These are phyloP conservation scores for Pestalotiopsis sp. DNA, from an alignment of 2,329 filamentous ascomycete species.

Conservation along the genomic window DNA sequence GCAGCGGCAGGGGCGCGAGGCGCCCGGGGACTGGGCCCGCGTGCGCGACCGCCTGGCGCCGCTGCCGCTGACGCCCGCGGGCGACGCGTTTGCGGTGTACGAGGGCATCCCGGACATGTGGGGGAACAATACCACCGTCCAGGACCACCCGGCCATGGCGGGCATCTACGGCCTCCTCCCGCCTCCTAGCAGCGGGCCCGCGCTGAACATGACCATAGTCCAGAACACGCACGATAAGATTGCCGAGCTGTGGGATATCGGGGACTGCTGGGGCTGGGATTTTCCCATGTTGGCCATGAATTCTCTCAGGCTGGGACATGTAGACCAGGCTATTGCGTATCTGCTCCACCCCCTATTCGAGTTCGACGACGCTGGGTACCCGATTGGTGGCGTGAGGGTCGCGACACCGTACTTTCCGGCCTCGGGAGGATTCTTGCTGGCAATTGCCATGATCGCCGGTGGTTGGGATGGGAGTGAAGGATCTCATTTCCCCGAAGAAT, in stretches of 20 bases:
- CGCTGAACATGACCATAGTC: conserved; percentile 37
- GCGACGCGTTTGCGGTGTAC: conserved; percentile 56
- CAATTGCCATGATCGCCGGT: conserved; percentile 58
- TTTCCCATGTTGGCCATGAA: conserved; percentile 50
- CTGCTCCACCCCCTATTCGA: conserved; percentile 51
- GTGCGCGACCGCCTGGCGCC: conserved; percentile 56
- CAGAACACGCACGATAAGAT: conserved; percentile 41
- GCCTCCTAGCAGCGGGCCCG: conserved; percentile 35
- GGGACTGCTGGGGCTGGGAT: conserved; percentile 46
- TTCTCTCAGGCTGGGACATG: conserved; percentile 40
- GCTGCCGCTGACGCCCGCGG: conserved; percentile 53
- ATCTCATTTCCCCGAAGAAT: conserved; percentile 47
- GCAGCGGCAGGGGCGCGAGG: conserved; percentile 42
- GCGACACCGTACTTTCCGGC: conserved; percentile 62
- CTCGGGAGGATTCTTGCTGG: conserved; percentile 50
- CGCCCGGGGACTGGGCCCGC: conserved; percentile 47
- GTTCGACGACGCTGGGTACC: conserved; percentile 61
- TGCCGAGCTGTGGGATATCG: conserved; percentile 39
- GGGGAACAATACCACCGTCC: conserved; percentile 35
- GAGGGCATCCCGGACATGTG: conserved; percentile 50
- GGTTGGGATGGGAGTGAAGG: conserved; percentile 56
- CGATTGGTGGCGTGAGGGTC: conserved; percentile 52
- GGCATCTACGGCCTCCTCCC: conserved; percentile 46
- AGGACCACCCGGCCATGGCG: conserved; percentile 46
- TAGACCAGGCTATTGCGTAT: conserved; percentile 40